Conservation (phyloP, 768 basidiomycete species). For the Leucocoprinus sp. region DNA sequence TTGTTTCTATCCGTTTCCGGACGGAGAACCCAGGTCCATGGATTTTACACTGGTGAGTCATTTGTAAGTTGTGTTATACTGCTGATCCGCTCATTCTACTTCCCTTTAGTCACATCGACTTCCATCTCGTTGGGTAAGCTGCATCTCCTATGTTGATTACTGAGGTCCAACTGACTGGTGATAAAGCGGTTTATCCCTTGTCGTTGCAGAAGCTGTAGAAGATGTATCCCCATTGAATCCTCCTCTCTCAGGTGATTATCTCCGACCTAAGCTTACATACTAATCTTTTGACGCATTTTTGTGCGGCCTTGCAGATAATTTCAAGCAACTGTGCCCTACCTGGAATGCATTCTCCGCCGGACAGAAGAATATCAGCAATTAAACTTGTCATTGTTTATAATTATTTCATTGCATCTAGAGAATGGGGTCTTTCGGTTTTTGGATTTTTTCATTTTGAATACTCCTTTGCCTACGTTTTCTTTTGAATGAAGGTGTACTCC, state of each 20-base stretch:
- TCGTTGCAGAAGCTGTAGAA: not conserved
- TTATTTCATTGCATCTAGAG: no score
- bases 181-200: not conserved
- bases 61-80: not conserved
- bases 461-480: no score
- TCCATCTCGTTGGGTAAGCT: slow-evolving; percentile 28
- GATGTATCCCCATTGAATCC: not conserved
- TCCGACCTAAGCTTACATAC: not conserved
- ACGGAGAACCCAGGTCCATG: slow-evolving; percentile 47
- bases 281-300: not conserved
- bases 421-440: no score
- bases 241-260: not conserved
- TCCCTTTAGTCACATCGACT: slow-evolving; percentile 39
- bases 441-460: no score
- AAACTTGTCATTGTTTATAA: no score
- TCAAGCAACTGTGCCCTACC: not conserved
- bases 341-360: not conserved
- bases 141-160: not conserved
- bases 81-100: not conserved
- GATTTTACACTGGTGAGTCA: slow-evolving; percentile 41
- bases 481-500: no score
- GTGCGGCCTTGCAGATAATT: not conserved
- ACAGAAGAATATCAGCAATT: not conserved
- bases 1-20: slow-evolving; percentile 39
- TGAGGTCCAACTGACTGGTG: not conserved